Base-by-base conservation (phyloP, 2,329 filamentous ascomycete genomes). In the Orbilia ellipsospora region DNA sequence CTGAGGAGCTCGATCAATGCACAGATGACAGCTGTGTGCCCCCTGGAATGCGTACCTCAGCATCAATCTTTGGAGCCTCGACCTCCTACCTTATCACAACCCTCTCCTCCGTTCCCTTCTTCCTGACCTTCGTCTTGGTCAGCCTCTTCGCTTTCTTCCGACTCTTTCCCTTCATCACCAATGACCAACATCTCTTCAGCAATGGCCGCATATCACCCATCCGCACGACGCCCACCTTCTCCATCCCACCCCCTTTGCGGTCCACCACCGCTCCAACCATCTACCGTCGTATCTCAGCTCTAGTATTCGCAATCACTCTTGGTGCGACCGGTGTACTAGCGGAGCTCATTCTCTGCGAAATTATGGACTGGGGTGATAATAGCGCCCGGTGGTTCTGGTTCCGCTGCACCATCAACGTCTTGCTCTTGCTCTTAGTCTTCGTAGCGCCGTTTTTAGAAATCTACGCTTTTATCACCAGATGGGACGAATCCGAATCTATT, bases 291-390 rank as follows among this genome's bases (percentile, higher is more conserved):
- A 81, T 87, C 12, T 87, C 89, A 1, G 89, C 88, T 13, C 83
- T 87, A 69, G 89, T 91, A 0, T 96, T 96, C 82, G 89, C 91
- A 5, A 87, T 88, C 0, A 96, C 92, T 8, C 88, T 95, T 42
- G 92, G 89, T 0, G 85, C 96, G 7, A 90, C 92, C 4, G 87
- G 90, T 44, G 91, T 94, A 0, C 85, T 96, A 54, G 92, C 89
- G 1, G 90, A 94, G 82, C 83, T 96, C 78, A 91, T 96, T 54
- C 86, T 96, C 7, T 93, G 92, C 79, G 93, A 96, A 82, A 92
- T 96, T 51, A 89, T 91, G 26, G 92, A 92, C 80, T 86, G 90
- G 4, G 86, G 92, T n/a, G 87, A 90, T 77, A 86, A 89, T 5
- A 84, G 85, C 36, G 92, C 91, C 12, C 86, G 92, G 73, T 87